These are phyloP conservation scores for Mycena indigotica DNA, from an alignment of 768 basidiomycete genomes.

Conservation along the genomic window DNA sequence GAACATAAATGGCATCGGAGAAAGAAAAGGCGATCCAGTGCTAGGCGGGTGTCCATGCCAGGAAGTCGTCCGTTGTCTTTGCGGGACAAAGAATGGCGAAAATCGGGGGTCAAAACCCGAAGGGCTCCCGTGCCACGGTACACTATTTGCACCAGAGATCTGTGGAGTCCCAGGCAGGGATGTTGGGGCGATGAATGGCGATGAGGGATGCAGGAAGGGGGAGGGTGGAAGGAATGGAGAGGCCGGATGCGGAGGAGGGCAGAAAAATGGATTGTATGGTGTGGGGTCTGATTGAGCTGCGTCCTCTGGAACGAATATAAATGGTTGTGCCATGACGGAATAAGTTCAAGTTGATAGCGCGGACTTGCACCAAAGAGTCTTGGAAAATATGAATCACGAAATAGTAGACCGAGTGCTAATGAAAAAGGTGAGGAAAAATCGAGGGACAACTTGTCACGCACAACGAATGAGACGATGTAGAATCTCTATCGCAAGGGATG, in stretches of 20 bases:
- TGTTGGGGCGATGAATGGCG: background rate
- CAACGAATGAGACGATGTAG: too few relatives aligned
- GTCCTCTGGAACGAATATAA: background rate
- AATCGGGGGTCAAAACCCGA: background rate
- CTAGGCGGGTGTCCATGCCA: background rate
- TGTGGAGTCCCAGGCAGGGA: background rate
- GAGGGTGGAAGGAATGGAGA: background rate
- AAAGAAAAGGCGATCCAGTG: too few relatives aligned
- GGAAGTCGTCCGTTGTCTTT: background rate
- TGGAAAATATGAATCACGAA: too few relatives aligned
- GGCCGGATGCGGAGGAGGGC: background rate
- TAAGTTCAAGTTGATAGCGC: background rate
- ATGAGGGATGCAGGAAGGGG: background rate
- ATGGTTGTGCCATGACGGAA: background rate
- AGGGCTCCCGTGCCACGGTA: background rate
- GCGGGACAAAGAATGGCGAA: background rate
- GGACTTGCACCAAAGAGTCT: too few relatives aligned
- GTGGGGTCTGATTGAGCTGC: background rate
- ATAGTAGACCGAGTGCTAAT: too few relatives aligned
- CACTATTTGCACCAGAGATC: background rate
- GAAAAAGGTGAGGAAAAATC: too few relatives aligned
- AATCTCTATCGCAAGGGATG: too few relatives aligned
- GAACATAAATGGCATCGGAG: background rate
- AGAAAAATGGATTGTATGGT: background rate
- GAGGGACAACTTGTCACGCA: too few relatives aligned